Percentiles rank a stretch among this genome's conserved stretches.
Conservation (phyloP, 1,284 basidiomycete genomes). For the Gomphus bonarii region DNA sequence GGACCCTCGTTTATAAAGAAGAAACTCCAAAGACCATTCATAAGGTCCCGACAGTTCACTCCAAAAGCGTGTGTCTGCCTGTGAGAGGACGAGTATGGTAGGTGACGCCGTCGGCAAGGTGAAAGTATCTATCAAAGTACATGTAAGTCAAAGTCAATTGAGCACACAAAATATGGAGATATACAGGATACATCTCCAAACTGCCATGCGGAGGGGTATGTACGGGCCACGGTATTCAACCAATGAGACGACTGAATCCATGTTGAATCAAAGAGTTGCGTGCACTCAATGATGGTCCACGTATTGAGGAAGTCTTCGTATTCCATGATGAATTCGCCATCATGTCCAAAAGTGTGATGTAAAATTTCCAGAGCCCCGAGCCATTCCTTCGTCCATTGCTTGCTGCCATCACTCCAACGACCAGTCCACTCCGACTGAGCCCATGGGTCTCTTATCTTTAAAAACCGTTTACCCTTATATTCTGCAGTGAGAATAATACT, state of each 20-base stretch:
- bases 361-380: constrained; percentile 28
- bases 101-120: constrained; percentile 26
- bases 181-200: constrained; percentile 41
- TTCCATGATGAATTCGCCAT: constrained; percentile 48
- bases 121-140: constrained; percentile 28
- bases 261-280: constrained; percentile 33
- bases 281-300: constrained; percentile 36
- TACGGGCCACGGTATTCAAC: constrained; percentile 29
- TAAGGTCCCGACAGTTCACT: constrained; percentile 24
- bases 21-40: constrained; percentile 35
- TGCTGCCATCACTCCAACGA: constrained; percentile 41
- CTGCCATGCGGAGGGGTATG: constrained; percentile 30
- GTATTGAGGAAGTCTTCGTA: constrained; percentile 39
- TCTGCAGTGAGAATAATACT: constrained; percentile 39
- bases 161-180: constrained; percentile 15
- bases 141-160: neutral
- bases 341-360: constrained; percentile 36
- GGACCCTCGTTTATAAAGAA: constrained; percentile 34
- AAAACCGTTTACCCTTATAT: constrained; percentile 36
- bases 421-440: constrained; percentile 40
- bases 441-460: constrained; percentile 46
- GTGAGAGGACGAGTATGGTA: constrained; percentile 38
- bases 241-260: constrained; percentile 42
- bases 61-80: constrained; percentile 37
- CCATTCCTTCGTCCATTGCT: constrained; percentile 38